Evolutionary conservation across 192 early-diverging fungal species (phyloP).

Genomic region (Geosiphon pyriformis): DNA sequence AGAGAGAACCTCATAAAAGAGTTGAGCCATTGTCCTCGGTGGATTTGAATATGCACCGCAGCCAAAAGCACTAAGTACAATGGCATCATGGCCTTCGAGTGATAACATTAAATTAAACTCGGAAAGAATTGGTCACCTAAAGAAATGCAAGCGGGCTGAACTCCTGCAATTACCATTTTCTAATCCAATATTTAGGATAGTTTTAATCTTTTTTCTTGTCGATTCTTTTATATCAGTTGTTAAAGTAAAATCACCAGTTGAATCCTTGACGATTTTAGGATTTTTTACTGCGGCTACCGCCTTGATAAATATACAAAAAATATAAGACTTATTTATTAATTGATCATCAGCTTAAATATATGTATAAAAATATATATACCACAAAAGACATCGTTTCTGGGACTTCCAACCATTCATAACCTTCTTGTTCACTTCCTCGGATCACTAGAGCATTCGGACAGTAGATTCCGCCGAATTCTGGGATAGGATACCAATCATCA

Average conservation of each 20-base stretch:
- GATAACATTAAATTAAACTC: not conserved
- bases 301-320: conserved; percentile 17
- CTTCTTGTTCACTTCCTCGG: conserved; percentile 26
- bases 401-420: conserved; percentile 34
- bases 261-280: conserved; percentile 27
- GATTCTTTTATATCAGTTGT: conserved; percentile 27
- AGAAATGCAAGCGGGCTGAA: not conserved
- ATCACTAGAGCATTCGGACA: conserved; percentile 39
- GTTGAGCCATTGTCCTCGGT: conserved; percentile 29
- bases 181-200: conserved; percentile 37
- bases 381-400: conserved; percentile 40
- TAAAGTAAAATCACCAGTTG: conserved; percentile 30
- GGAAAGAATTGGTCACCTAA: not conserved
- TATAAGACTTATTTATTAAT: no score
- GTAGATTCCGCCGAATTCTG: conserved; percentile 35
- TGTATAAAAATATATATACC: conserved; percentile 21
- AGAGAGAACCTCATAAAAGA: conserved; percentile 38
- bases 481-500: conserved; percentile 36
- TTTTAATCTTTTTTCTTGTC: conserved; percentile 38
- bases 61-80: conserved; percentile 39
- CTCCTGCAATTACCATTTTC: conserved; percentile 37
- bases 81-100: conserved; percentile 34
- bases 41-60: conserved; percentile 39
- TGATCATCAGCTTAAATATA: not conserved
- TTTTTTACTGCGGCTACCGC: conserved; percentile 35